Conservation (phyloP, 768 basidiomycete species). For the Saitozyma podzolica region DNA sequence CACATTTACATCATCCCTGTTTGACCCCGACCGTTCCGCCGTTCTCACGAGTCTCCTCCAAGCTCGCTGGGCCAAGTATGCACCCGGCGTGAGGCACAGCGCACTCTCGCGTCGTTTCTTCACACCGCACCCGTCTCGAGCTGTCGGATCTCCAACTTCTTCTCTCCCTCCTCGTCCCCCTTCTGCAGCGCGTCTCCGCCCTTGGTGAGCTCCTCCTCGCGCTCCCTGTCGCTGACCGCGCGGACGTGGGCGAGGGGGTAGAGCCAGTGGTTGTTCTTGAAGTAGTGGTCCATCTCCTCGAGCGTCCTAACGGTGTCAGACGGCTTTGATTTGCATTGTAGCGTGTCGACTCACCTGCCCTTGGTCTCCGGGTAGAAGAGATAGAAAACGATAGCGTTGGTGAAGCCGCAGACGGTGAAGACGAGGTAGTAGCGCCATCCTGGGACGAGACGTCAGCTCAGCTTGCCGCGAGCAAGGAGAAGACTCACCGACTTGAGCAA, state of each 20-base stretch:
- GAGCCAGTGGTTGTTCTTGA: slow-evolving; percentile 28
- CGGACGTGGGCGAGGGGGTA: slow-evolving; percentile 29
- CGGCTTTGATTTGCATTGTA: too few species aligned
- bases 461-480: background rate
- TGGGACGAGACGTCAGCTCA: slow-evolving; percentile 9
- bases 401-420: slow-evolving; percentile 40
- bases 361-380: slow-evolving; percentile 47
- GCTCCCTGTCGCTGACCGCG: slow-evolving; percentile 4
- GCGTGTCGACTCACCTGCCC: slow-evolving; percentile 4
- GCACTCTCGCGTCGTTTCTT: too few species aligned
- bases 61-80: too few species aligned
- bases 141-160: too few species aligned
- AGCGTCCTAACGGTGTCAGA: slow-evolving; percentile 13
- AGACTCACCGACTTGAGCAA: slow-evolving; percentile 30
- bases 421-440: slow-evolving; percentile 51
- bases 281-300: slow-evolving; percentile 43
- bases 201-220: slow-evolving; percentile 27
- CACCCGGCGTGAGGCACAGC: too few species aligned
- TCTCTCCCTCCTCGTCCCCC: too few species aligned
- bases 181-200: background rate
- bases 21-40: too few species aligned
- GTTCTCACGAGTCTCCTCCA: too few species aligned
- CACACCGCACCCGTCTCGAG: too few species aligned
- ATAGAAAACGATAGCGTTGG: slow-evolving; percentile 47
- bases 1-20: too few species aligned